Conservation (phyloP, 2,329 filamentous ascomycete species). For the Ophiostoma sp. region DNA sequence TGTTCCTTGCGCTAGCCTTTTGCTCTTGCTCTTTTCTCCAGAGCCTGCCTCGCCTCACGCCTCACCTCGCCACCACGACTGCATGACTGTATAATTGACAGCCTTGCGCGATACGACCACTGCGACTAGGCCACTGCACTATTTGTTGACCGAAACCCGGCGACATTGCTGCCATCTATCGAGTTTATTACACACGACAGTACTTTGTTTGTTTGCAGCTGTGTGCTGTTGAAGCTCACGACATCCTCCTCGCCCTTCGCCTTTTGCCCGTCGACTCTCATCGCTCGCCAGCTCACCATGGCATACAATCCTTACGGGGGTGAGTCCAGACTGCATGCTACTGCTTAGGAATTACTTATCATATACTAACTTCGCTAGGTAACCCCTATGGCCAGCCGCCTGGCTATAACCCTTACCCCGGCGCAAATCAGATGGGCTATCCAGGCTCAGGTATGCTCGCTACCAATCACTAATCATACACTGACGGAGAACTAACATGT, state of each 20-base stretch:
- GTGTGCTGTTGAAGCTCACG: background rate
- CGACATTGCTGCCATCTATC: background rate
- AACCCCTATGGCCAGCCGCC: slow-evolving; percentile 69
- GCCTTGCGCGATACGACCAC: slow-evolving; percentile 11
- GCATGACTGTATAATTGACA: slow-evolving; percentile 1
- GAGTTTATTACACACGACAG: background rate
- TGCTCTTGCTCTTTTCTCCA: slow-evolving; percentile 5
- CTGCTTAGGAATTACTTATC: background rate
- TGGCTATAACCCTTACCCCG: slow-evolving; percentile 66
- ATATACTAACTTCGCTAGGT: slow-evolving; percentile 5
- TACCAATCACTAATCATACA: slow-evolving; percentile 5
- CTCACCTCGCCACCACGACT: background rate
- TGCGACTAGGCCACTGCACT: background rate
- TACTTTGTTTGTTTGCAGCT: background rate
- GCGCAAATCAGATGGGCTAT: slow-evolving; percentile 53
- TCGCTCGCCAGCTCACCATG: slow-evolving; percentile 37
- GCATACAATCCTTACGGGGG: slow-evolving; percentile 59
- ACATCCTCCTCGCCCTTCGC: background rate
- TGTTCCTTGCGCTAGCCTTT: slow-evolving; percentile 14
- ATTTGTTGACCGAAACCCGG: background rate
- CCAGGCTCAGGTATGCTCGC: slow-evolving; percentile 55
- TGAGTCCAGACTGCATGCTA: slow-evolving; percentile 28
- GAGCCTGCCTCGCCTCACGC: slow-evolving; percentile 6
- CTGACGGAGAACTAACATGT: background rate
- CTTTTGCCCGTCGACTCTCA: background rate